Percentiles rank a stretch among this genome's conserved stretches.
phyloP scores from a whole-genome alignment of 1,284 basidiomycete genomes.

The Ceratorhiza oryzae-sativae region DNA sequence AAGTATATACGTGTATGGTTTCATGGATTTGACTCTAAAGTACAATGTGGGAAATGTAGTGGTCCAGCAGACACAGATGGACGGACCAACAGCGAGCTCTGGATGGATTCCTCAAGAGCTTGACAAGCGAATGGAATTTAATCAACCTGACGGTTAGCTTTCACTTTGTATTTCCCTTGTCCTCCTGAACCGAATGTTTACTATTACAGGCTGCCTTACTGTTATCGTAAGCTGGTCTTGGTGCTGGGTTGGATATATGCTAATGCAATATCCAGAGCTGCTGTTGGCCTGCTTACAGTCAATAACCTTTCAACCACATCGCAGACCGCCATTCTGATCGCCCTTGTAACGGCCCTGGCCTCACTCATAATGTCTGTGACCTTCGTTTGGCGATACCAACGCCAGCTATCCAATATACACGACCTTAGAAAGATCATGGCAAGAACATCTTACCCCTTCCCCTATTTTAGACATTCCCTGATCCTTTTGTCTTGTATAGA shows the following conservation, averaged over 20 bases:
- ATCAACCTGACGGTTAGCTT: conserved; percentile 41
- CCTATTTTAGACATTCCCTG: not conserved
- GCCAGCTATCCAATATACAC: conserved; percentile 41
- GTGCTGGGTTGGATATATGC: not conserved
- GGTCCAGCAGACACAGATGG: conserved; percentile 42
- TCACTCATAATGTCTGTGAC: conserved; percentile 38
- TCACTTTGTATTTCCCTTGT: not conserved
- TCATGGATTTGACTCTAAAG: not conserved
- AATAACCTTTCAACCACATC: conserved; percentile 23
- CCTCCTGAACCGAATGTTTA: not conserved
- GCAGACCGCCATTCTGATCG: conserved; percentile 40
- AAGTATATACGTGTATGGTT: not conserved
- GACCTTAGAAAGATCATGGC: conserved; percentile 42
- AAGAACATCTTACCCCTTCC: not conserved
- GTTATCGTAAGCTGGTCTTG: conserved; percentile 10
- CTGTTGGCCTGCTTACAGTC: conserved; percentile 40
- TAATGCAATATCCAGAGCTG: conserved; percentile 20
- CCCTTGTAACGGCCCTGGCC: conserved; percentile 38
- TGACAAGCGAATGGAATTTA: conserved; percentile 42
- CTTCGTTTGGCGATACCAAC: conserved; percentile 42
- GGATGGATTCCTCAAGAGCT: conserved; percentile 41
- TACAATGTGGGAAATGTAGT: conserved; percentile 11
- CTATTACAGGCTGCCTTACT: conserved; percentile 11
- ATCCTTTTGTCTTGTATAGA: conserved; percentile 1
- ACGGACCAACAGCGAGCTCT: conserved; percentile 41